Evolutionary conservation across 2,329 filamentous ascomycete species (phyloP), one percentile per base, ranked within the genome.

Genomic region (Colletotrichum sp.): DNA sequence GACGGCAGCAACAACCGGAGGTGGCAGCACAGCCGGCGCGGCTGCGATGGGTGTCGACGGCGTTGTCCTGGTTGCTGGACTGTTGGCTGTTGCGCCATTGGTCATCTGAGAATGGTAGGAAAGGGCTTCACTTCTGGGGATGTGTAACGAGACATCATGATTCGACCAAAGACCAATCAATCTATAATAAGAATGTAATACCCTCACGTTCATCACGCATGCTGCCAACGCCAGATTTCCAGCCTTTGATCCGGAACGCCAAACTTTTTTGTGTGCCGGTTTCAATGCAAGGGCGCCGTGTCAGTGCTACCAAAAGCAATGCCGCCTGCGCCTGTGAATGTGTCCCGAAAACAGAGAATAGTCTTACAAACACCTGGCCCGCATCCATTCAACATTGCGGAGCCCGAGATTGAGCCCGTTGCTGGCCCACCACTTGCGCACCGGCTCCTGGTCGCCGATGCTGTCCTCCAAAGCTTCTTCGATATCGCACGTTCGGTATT

Each of bases 401-500:
- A 97, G 89, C 2, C 95, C 94, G 69, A 98, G 84, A 81, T 97
- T 96, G 77, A 98, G 86, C 0, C 95, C 95, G 79, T 97, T 96
- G 78, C 89, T 87, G 29, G 95, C 94, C 96, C 96, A 99, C 96
- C 96, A 99, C 78, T 90, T 89, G 72, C 95, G 88, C 22, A 98
- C 95, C 49, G 90, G 90, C 78, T 93, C 92, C 77, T 95, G 94
- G 71, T 94, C 93, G 11, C 91, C 91, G 66, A 96, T 91, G 27
- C 95, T 95, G 82, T 98, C 96, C 83, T 98, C 96, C 52, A 98
- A 89, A 1, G 96, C 96, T 85, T 98, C 96, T 83, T 98, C 96
- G 77, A 99, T 97, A 84, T 98, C 96, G 84, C 96, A 98, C 2
- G 95, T 98, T 84, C 96, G 96, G 85, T 98, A 98, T 84, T 98